Evolutionary conservation across 441 rosid species (phyloP).

Genomic region (Mallotus repandus): DNA sequence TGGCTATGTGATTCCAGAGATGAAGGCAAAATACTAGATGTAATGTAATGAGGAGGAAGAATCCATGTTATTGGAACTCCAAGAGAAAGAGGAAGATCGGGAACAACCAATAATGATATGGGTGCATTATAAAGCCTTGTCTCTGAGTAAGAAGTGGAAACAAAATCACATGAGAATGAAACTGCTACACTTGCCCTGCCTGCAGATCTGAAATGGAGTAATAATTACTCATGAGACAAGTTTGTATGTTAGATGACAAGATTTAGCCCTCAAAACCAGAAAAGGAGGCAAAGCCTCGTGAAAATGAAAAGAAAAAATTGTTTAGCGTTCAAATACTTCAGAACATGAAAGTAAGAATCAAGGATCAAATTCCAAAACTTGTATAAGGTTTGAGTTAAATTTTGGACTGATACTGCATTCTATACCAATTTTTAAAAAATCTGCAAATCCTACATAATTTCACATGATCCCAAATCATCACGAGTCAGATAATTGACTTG

Average conservation of each 20-base stretch:
- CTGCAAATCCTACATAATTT: not conserved
- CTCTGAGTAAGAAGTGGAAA: constrained; percentile 58
- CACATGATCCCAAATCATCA: not conserved
- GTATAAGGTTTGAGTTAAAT: not conserved
- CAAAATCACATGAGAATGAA: constrained; percentile 82
- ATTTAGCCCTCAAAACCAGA: not conserved
- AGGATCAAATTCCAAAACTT: not conserved
- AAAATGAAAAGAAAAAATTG: constrained; percentile 1
- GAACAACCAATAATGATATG: constrained; percentile 56
- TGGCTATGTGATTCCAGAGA: constrained; percentile 50
- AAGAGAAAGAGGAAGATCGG: constrained; percentile 89
- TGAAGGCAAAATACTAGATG: constrained; percentile 69
- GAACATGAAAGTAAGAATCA: too few relatives aligned
- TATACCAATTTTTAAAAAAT: not conserved
- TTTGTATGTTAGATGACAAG: constrained; percentile 14
- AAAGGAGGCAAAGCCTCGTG: constrained; percentile 9
- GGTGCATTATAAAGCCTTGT: constrained; percentile 71
- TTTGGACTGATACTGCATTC: not conserved
- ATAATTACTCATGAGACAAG: constrained; percentile 30
- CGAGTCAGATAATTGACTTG: not conserved
- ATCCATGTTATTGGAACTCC: constrained; percentile 90
- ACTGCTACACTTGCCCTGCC: constrained; percentile 68
- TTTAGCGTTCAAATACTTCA: not conserved
- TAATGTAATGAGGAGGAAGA: constrained; percentile 85
- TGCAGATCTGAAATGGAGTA: constrained; percentile 60